Base-by-base conservation (phyloP, 2,329 filamentous ascomycete genomes). In the Cladosporium velox region DNA sequence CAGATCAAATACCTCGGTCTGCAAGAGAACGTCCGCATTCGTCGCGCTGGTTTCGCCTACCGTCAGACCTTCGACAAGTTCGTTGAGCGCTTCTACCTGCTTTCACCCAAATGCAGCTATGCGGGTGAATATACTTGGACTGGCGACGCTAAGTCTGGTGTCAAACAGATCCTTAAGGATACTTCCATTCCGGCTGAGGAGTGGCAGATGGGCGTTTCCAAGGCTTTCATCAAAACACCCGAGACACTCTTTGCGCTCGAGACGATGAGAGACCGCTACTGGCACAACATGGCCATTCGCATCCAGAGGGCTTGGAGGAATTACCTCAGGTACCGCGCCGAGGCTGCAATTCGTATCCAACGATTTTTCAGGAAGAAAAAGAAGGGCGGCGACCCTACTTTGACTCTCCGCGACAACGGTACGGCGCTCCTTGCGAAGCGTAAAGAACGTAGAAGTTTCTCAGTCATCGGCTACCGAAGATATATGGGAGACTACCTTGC, bases 271-370 rank as follows among this genome's bases (percentile, higher is more conserved):
- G 95, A 99, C 77, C 86, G 92, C 65, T 99, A 98, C 80, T 98
- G 94, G 94, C 94, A 98, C 79, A 99, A 98, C 80, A 98, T 99
- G 95, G 95, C 95, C 3, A 96, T 94, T 67, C 88, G 95, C 67
- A 98, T 99, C 67, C 95, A 99, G 81, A 88, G 95, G 72, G 95
- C 96, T 75, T 99, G 95, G 95, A 88, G 95, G 73, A 96, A 96
- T 62, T 98, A 97, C 75, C 85, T 98, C 49, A 89, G 94, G 5
- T 98, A 98, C 79, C 88, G 95, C 54, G 90, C 88, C 30, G 95
- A 99, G 79, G 95, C 92, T 67, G 95, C 95, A 7, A 97, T 90
- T 15, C 88, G 95, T 38, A 98, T 99, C 70, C 95, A 98, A 77
- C 87, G 92, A 51, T 93, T 97, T 82, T 99, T 93, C 93, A 87